These are phyloP conservation scores for Venturiaceae sp. DNA, from an alignment of 2,329 filamentous ascomycete species.

Conservation along the genomic window DNA sequence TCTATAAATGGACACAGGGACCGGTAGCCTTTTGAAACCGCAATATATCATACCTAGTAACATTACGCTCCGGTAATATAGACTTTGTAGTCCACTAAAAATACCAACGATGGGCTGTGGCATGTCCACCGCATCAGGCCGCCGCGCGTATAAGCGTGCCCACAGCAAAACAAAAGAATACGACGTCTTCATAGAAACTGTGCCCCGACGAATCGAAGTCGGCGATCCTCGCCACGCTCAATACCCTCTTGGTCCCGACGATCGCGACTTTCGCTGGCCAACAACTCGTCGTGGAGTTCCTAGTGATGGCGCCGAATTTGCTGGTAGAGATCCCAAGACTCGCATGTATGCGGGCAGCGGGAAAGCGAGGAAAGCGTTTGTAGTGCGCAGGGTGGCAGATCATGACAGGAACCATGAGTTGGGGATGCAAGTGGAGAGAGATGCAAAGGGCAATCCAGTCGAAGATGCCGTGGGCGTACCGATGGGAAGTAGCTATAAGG, in stretches of 20 bases:
- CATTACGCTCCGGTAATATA: too few species aligned
- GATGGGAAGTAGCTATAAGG: not conserved
- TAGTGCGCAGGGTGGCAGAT: not conserved
- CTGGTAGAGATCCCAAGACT: not conserved
- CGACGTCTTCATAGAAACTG: not conserved
- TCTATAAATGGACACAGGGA: too few species aligned
- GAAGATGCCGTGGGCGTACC: not conserved
- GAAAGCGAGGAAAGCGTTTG: not conserved
- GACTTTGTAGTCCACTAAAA: too few species aligned
- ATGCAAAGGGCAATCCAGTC: not conserved
- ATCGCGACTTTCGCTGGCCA: not conserved
- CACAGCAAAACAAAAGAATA: not conserved
- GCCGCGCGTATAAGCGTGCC: not conserved
- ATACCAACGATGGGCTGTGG: not conserved
- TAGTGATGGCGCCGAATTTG: not conserved
- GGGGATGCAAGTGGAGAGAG: not conserved
- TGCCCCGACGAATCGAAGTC: not conserved
- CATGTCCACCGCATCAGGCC: not conserved
- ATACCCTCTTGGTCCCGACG: not conserved
- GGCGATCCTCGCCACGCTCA: not conserved
- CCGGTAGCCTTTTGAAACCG: too few species aligned
- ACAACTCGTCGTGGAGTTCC: not conserved
- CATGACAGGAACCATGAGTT: not conserved
- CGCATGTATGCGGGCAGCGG: not conserved
- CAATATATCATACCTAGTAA: too few species aligned